Evolutionary conservation across 805 yeast species (phyloP).

Genomic region (Nakazawaea pomicola): DNA sequence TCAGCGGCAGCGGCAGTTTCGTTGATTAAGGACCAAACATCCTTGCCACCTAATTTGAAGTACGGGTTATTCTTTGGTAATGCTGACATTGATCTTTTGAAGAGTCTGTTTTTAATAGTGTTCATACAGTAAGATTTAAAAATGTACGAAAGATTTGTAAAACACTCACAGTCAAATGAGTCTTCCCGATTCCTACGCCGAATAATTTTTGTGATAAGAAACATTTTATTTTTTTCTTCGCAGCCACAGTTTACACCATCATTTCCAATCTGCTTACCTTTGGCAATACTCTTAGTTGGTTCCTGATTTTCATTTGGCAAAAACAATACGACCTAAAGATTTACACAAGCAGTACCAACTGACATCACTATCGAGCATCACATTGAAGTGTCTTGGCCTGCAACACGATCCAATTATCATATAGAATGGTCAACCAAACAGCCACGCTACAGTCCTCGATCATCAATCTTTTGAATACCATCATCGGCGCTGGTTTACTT

Average conservation of each 20-base stretch:
- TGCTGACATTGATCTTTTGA: slow-evolving; percentile 15
- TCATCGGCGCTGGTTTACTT: slow-evolving; percentile 75
- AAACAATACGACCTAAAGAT: too few relatives aligned
- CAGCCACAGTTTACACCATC: neutral
- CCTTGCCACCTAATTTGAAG: slow-evolving; percentile 71
- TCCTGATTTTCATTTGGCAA: too few relatives aligned
- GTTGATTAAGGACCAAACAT: slow-evolving; percentile 92
- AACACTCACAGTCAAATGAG: neutral
- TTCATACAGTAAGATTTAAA: neutral
- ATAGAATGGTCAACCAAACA: neutral
- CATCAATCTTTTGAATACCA: slow-evolving; percentile 67
- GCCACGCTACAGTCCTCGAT: slow-evolving; percentile 58
- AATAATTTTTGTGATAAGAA: neutral
- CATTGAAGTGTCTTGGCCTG: too few relatives aligned
- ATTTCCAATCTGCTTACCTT: neutral
- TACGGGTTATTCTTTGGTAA: slow-evolving; percentile 56
- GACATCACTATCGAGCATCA: too few relatives aligned
- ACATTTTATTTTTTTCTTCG: neutral
- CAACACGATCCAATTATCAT: too few relatives aligned
- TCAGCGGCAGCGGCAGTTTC: slow-evolving; percentile 90
- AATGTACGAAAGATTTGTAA: neutral
- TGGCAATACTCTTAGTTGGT: too few relatives aligned
- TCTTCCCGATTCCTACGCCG: neutral
- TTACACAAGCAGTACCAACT: too few relatives aligned
- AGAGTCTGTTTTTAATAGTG: neutral